Conservation (phyloP, 2,329 filamentous ascomycete species). For the Myotisia sp. region DNA sequence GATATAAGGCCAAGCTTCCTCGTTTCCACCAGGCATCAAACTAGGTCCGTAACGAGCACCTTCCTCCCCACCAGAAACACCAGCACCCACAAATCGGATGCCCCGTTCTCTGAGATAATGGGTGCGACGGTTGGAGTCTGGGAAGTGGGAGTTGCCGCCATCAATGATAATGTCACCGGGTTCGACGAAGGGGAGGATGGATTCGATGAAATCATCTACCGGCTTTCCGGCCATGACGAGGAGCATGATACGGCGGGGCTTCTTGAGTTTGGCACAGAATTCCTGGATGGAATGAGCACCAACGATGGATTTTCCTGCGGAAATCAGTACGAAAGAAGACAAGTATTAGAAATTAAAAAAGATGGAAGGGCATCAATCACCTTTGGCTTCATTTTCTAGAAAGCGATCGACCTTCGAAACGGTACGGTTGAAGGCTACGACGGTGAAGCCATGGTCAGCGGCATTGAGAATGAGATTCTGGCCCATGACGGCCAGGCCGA, state of each 20-base stretch:
- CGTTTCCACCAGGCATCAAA: constrained; percentile 97
- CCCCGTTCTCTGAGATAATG: constrained; percentile 75
- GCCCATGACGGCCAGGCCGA: constrained; percentile 80
- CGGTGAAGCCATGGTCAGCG: constrained; percentile 86
- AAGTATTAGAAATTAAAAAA: constrained; percentile 17
- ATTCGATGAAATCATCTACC: constrained; percentile 98
- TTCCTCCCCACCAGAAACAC: constrained; percentile 98
- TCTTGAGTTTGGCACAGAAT: constrained; percentile 94
- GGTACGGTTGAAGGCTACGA: constrained; percentile 97
- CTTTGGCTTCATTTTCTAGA: constrained; percentile 80
- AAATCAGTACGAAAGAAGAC: constrained; percentile 17
- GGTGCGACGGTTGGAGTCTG: constrained; percentile 94
- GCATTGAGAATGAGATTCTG: constrained; percentile 85
- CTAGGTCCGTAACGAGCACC: constrained; percentile 95
- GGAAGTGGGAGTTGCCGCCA: constrained; percentile 98
- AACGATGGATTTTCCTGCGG: constrained; percentile 70
- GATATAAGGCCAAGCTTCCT: constrained; percentile 94
- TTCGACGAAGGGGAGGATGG: constrained; percentile 69
- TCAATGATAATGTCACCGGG: constrained; percentile 97
- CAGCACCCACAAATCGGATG: constrained; percentile 87
- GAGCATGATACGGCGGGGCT: constrained; percentile 91
- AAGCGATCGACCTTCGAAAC: constrained; percentile 95
- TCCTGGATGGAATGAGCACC: constrained; percentile 89
- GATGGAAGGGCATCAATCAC: constrained; percentile 22
- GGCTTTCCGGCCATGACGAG: constrained; percentile 97